phyloP scores from a whole-genome alignment of 768 basidiomycete genomes.

The Mycena floridula region DNA sequence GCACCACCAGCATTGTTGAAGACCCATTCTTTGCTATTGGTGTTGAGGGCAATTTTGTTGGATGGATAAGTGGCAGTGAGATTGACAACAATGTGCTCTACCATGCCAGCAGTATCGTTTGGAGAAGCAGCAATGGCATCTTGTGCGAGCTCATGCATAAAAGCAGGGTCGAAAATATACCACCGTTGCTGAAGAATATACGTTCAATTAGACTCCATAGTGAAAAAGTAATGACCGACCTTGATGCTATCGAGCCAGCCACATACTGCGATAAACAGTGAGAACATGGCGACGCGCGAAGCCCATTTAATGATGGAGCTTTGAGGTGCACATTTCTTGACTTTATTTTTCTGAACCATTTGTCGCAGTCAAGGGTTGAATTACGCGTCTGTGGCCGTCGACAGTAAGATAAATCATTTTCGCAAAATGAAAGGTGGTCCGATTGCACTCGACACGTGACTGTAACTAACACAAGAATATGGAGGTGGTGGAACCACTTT shows the following conservation, averaged over 20 bases:
- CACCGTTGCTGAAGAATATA: slow-evolving; percentile 55
- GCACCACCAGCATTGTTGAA: slow-evolving; percentile 97
- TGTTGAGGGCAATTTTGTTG: slow-evolving; percentile 45
- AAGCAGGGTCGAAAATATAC: slow-evolving; percentile 77
- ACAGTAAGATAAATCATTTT: no score
- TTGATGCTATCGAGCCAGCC: slow-evolving; percentile 59
- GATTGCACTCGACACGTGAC: no score
- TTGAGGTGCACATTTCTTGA: not conserved
- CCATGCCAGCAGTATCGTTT: slow-evolving; percentile 65
- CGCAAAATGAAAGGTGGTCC: no score
- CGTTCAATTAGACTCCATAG: not conserved
- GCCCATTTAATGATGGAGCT: slow-evolving; percentile 20
- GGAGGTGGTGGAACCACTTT: no score
- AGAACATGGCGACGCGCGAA: slow-evolving; percentile 25
- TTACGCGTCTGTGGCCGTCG: no score
- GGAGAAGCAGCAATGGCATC: slow-evolving; percentile 64
- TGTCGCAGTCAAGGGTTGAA: no score
- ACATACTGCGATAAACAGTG: slow-evolving; percentile 32
- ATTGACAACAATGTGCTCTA: slow-evolving; percentile 75
- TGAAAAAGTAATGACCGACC: slow-evolving; percentile 26
- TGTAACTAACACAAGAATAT: no score
- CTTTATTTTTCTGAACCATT: not conserved
- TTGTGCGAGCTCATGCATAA: slow-evolving; percentile 67
- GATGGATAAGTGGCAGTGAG: slow-evolving; percentile 69
- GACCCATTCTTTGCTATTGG: slow-evolving; percentile 77